phyloP scores from a whole-genome alignment of 2,329 filamentous ascomycete genomes.

The Knufia petricola region DNA sequence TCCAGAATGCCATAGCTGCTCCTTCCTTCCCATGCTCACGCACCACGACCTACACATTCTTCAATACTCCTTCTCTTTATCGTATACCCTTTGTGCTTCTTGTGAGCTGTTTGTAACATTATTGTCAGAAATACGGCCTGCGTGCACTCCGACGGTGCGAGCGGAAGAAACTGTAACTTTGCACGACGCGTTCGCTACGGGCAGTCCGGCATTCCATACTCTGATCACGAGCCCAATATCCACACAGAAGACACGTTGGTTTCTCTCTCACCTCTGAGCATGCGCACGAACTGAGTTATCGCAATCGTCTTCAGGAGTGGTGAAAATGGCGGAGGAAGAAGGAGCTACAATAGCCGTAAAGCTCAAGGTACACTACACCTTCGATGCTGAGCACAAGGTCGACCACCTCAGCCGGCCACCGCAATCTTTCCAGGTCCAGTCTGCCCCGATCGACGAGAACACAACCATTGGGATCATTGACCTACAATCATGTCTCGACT shows the following conservation, averaged over 20 bases:
- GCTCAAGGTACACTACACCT: slow-evolving; percentile 92
- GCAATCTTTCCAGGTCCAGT: slow-evolving; percentile 68
- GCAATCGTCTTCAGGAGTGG: neutral
- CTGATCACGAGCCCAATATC: no score
- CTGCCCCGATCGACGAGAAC: slow-evolving; percentile 67
- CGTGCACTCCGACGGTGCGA: neutral
- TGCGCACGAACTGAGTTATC: neutral
- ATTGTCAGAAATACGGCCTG: neutral
- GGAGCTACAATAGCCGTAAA: slow-evolving; percentile 55
- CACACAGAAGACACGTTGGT: no score
- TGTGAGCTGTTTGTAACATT: slow-evolving; percentile 7
- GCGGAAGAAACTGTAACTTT: neutral
- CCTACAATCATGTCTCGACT: slow-evolving; percentile 74
- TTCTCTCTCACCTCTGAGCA: neutral
- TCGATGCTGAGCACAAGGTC: slow-evolving; percentile 78
- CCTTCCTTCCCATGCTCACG: neutral
- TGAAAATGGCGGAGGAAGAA: slow-evolving; percentile 7
- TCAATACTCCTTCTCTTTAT: neutral
- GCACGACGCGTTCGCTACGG: neutral
- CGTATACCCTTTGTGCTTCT: neutral
- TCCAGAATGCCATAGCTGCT: neutral
- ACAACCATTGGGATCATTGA: slow-evolving; percentile 80
- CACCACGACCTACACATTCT: neutral
- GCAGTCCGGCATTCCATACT: neutral
- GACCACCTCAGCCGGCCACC: slow-evolving; percentile 84